Evolutionary conservation across 768 basidiomycete genomes (phyloP).

Genomic region (Jaapia argillacea): DNA sequence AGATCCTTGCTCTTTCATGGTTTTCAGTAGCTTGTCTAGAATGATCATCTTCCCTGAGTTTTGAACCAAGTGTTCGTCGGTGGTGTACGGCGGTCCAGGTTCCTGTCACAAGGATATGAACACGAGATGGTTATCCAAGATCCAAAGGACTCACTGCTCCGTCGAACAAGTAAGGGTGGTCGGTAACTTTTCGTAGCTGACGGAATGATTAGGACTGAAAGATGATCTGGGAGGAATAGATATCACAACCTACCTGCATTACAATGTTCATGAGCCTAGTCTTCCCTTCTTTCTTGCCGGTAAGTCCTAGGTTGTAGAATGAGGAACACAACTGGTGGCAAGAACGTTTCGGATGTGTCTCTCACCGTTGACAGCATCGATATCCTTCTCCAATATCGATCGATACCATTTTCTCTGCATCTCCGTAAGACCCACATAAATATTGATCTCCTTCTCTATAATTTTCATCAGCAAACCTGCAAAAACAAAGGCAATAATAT

Average conservation of each 20-base stretch:
- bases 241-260: conserved; percentile 69
- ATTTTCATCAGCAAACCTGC: too few relatives aligned
- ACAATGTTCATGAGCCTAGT: conserved; percentile 97
- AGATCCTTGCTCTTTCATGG: conserved; percentile 89
- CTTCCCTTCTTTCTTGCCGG: conserved; percentile 98
- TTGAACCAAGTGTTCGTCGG: conserved; percentile 91
- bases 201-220: conserved; percentile 1
- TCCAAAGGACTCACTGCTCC: conserved; percentile 53
- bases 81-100: conserved; percentile 97
- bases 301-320: conserved; percentile 56
- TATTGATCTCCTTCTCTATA: conserved; percentile 95
- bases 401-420: conserved; percentile 99
- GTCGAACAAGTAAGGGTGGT: conserved; percentile 88
- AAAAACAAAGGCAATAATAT: neutral
- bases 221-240: neutral
- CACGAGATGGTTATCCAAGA: neutral
- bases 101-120: conserved; percentile 42
- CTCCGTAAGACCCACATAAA: conserved; percentile 92
- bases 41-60: conserved; percentile 98
- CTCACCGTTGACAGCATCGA: conserved; percentile 93
- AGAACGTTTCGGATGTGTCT: conserved; percentile 1
- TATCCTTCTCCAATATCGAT: conserved; percentile 92
- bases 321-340: neutral
- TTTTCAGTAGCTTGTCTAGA: conserved; percentile 82
- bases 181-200: conserved; percentile 76